These are phyloP conservation scores for Hippophae rhamnoides DNA, from an alignment of 306 rosid genomes.

Conservation along the genomic window DNA sequence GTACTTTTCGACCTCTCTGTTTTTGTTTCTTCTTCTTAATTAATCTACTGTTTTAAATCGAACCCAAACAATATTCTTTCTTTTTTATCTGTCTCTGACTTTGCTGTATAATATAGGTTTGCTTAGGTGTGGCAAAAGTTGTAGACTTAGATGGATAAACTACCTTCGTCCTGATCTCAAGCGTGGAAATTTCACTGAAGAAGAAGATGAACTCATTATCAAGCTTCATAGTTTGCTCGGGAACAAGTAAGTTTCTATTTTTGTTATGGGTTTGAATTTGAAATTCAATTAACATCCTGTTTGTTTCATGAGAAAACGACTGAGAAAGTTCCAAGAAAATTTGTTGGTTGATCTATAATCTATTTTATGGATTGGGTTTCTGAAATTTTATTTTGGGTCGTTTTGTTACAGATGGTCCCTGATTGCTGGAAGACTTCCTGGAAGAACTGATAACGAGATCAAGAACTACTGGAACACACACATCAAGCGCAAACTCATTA, in stretches of 20 bases:
- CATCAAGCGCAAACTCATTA: constrained; percentile 58
- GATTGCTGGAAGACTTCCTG: constrained; percentile 60
- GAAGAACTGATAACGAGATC: constrained; percentile 68
- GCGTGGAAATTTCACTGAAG: constrained; percentile 63
- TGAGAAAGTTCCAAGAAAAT: too few relatives aligned
- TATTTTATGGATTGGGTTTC: background rate
- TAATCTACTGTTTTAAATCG: background rate
- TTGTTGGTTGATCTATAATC: too few relatives aligned
- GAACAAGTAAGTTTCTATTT: constrained; percentile 32
- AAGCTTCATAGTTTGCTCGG: constrained; percentile 60
- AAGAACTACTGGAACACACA: constrained; percentile 74
- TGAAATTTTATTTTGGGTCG: background rate
- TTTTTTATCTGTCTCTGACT: background rate
- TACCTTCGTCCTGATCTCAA: constrained; percentile 72
- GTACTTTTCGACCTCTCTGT: constrained; percentile 12
- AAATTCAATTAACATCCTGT: background rate
- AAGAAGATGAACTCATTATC: constrained; percentile 59
- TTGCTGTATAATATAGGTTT: constrained; percentile 23
- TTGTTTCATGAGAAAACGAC: constrained; percentile 5
- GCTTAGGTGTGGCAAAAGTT: constrained; percentile 68
- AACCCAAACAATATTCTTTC: background rate
- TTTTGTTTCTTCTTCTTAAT: background rate
- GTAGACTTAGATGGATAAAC: constrained; percentile 62
- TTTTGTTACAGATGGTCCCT: constrained; percentile 44
- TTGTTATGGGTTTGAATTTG: too few relatives aligned